A percentile compares a stretch with the other conserved stretches of the same genome.
These are phyloP conservation scores for Colletotrichum trifolii DNA, from an alignment of 2,329 filamentous ascomycete genomes.

Conservation along the genomic window DNA sequence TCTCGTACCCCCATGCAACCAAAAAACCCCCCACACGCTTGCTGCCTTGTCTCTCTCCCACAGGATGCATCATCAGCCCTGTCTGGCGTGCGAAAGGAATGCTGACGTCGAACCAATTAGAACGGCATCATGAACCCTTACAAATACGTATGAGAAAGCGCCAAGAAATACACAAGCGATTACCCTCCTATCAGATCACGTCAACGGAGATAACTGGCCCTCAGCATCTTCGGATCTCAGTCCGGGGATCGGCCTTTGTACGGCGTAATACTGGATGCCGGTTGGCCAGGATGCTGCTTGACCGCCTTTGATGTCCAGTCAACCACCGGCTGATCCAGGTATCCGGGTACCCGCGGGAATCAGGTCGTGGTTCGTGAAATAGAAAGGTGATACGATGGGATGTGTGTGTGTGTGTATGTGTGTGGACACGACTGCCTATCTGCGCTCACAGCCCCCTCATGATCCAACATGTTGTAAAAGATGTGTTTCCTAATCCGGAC, in stretches of 20 bases:
- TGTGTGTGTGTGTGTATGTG: slow-evolving; percentile 1
- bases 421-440: too few species aligned
- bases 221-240: slow-evolving; percentile 5
- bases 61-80: slow-evolving; percentile 14
- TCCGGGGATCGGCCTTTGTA: slow-evolving; percentile 7
- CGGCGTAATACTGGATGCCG: not conserved
- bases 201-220: slow-evolving; percentile 2
- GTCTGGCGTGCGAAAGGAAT: slow-evolving; percentile 34
- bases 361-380: slow-evolving; percentile 17
- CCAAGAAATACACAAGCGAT: slow-evolving; percentile 14
- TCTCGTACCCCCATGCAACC: slow-evolving; percentile 4
- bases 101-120: slow-evolving; percentile 55
- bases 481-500: slow-evolving; percentile 22
- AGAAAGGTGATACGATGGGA: not conserved
- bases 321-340: not conserved
- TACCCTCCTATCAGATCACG: slow-evolving; percentile 3
- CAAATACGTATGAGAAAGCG: slow-evolving; percentile 79
- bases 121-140: slow-evolving; percentile 99
- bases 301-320: slow-evolving; percentile 4
- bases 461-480: slow-evolving; percentile 7
- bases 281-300: slow-evolving; percentile 10
- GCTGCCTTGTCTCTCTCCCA: slow-evolving; percentile 1
- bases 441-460: not conserved
- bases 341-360: not conserved
- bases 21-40: slow-evolving; percentile 8